Evolutionary conservation across 2,329 filamentous ascomycete species (phyloP), one percentile per base, ranked within the genome.

Genomic region (Elsinoe perseae): DNA sequence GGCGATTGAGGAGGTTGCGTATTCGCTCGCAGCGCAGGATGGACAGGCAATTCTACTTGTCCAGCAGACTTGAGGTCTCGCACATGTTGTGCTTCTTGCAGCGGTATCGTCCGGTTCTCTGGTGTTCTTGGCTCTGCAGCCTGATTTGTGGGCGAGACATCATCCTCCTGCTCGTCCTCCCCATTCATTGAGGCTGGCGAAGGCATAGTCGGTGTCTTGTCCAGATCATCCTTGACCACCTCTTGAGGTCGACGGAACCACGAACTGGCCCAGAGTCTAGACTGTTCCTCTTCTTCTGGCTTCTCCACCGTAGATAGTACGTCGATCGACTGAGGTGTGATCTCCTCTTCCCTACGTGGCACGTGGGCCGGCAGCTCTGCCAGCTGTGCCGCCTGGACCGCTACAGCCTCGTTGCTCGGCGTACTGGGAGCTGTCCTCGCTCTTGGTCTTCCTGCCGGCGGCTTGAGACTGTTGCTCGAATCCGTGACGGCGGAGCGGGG

Each of bases 201-300:
- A 10, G 48, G 48, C 48, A 52, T 52, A 9, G 48, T 52, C 10
- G 48, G 48, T 23, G 48, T 52, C 48, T 38, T 52, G 5, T 52
- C 28, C 28, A 52, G 16, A 36, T 52, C 48, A 9, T 25, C 28
- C 10, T 28, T 52, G 28, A 52, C 48, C 14, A 52, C 48, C 48
- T 52, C 48, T 16, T 52, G 48, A 7, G 48, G 48, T 38, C 48
- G 48, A 32, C 48, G 28, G n/a, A 52, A 52, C 48, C 48, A 52
- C 10, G 48, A 52, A 30, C 48, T 52, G 12, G 48, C 48, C 48
- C 48, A 52, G 14, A 52, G 20, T 7, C n/a, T 32, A 14, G 48
- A 52, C 30, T 52, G 25, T 20, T 52, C 28, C 30, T 52, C 18
- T 16, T 32, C 48, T 52, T 52, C 48, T 23, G 48, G 48, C 48